Base-by-base conservation (phyloP, 1,284 basidiomycete species). In the Pseudozyma tsukubaensis region DNA sequence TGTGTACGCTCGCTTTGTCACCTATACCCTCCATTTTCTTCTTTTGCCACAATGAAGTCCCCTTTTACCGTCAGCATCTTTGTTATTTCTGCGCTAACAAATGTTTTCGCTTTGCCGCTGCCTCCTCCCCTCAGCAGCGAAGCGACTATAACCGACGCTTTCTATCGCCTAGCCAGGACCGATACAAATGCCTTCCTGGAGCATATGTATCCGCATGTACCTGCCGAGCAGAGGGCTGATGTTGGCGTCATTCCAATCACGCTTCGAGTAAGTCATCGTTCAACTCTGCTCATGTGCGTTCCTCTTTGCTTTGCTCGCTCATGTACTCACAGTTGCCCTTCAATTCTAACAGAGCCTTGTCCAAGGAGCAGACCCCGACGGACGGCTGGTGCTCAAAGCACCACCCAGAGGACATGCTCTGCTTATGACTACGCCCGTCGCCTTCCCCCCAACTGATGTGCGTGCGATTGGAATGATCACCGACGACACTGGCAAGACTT, bases 201-300 rank as follows among this genome's bases (percentile, higher is more conserved):
- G 2, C 9, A 6, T 1, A 12, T 8, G 2, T 57, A 19, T n/a
- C 55, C 55, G 5, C 24, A 57, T 35, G 39, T 57, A 11, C 29
- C 47, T 16, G 8, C 8, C 12, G 11, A 16, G 3, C 24, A 57
- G 35, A 37, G 55, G 5, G 14, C 9, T 4, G 18, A 50, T 29
- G n/a, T 57, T 32, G 55, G 55, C 9, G 36, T 36, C 6, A 19
- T 57, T 19, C 55, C 55, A 4, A 5, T 21, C 1, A 42, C 21
- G 4, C 55, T 57, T 18, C 2, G 7, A 13, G 55, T 57, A 57
- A 57, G 55, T 16, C 13, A 4, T 12, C 4, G 11, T 50, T 21
- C n/a, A 16, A 7, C 7, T 2, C 21, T 35, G 18, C 11, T 43
- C 18, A 4, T 13, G 6, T 16, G 5, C 18, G 2, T 19, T 45